phyloP scores from a whole-genome alignment of 345 rosid species.

The Melastoma malabathricum region DNA sequence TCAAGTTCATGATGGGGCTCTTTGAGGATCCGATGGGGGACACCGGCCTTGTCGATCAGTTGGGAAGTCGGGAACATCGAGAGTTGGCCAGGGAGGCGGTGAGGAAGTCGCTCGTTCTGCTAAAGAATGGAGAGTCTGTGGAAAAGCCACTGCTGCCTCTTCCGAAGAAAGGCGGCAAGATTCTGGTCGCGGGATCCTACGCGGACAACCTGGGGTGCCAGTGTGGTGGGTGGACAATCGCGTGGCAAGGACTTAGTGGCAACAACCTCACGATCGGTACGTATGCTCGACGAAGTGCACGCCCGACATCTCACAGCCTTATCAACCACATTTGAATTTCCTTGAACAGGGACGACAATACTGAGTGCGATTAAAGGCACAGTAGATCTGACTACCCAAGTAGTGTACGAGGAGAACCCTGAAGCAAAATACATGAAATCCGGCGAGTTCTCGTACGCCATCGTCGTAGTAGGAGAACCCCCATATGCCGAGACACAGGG shows the following conservation, averaged over 20 bases:
- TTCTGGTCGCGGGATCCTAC: slow-evolving; percentile 44
- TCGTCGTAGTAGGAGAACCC: slow-evolving; percentile 51
- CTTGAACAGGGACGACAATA: slow-evolving; percentile 47
- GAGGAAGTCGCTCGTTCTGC: slow-evolving; percentile 47
- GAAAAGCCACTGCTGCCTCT: slow-evolving; percentile 39
- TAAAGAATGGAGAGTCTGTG: slow-evolving; percentile 32
- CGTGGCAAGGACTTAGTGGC: slow-evolving; percentile 45
- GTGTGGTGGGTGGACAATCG: slow-evolving; percentile 62
- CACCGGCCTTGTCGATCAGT: slow-evolving; percentile 20
- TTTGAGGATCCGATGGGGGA: slow-evolving; percentile 41
- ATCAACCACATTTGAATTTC: not conserved
- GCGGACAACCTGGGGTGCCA: slow-evolving; percentile 47
- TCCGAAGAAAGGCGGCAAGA: slow-evolving; percentile 28
- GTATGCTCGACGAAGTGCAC: not conserved
- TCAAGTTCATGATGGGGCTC: slow-evolving; percentile 51
- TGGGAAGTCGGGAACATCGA: slow-evolving; percentile 46
- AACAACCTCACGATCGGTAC: slow-evolving; percentile 31
- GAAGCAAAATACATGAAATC: slow-evolving; percentile 18
- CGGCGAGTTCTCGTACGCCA: slow-evolving; percentile 25
- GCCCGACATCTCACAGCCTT: no score
- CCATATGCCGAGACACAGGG: slow-evolving; percentile 60
- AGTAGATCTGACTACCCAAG: slow-evolving; percentile 37
- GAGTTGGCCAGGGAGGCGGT: slow-evolving; percentile 61
- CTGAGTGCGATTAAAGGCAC: slow-evolving; percentile 37
- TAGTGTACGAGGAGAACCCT: slow-evolving; percentile 37